Percentiles rank a stretch among this genome's conserved stretches.
These are phyloP conservation scores for Arachis stenosperma DNA, from an alignment of 306 rosid genomes.

Conservation along the genomic window DNA sequence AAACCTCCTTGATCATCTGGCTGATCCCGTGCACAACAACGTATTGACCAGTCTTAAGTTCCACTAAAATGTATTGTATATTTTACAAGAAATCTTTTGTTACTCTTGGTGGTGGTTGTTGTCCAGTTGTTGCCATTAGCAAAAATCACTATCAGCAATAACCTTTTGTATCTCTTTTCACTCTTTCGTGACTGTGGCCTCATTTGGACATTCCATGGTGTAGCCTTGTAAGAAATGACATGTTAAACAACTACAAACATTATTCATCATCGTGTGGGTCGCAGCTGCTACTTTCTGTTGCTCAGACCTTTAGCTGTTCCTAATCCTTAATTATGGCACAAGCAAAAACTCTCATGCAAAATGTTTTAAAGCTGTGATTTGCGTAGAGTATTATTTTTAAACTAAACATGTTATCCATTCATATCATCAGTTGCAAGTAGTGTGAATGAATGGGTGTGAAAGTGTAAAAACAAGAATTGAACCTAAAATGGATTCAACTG, in stretches of 20 bases:
- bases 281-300: slow-evolving; percentile 12
- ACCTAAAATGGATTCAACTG: slow-evolving; percentile 1
- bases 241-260: slow-evolving; percentile 40
- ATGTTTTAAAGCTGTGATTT: too few relatives aligned
- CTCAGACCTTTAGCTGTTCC: background rate
- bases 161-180: slow-evolving; percentile 18
- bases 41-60: slow-evolving; percentile 92
- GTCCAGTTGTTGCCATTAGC: slow-evolving; percentile 30
- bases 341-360: too few relatives aligned
- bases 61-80: slow-evolving; percentile 53
- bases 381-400: background rate
- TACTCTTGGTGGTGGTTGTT: background rate
- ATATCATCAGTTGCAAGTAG: background rate
- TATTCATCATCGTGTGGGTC: slow-evolving; percentile 32
- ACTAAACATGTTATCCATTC: background rate
- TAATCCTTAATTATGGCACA: background rate
- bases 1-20: slow-evolving; percentile 86
- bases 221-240: slow-evolving; percentile 47
- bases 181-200: slow-evolving; percentile 37
- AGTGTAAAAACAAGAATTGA: background rate
- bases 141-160: background rate
- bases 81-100: slow-evolving; percentile 12
- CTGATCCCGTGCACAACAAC: slow-evolving; percentile 92
- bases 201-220: slow-evolving; percentile 42
- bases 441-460: background rate